Percentiles rank a stretch among this genome's conserved stretches.
phyloP scores from a whole-genome alignment of 331 rosid species.

The Acacia pycnantha region DNA sequence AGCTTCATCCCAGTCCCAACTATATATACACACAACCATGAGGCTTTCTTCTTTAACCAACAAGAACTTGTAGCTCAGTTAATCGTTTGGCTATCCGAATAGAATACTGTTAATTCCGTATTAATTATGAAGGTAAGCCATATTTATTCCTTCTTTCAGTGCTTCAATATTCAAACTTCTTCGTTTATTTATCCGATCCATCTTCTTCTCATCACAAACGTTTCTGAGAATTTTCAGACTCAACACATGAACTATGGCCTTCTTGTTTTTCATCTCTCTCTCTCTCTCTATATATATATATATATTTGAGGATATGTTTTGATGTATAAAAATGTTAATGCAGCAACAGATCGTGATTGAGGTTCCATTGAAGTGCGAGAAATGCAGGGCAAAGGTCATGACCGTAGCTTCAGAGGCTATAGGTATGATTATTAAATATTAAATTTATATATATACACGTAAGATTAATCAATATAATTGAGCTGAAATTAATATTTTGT shows the following conservation, averaged over 20 bases:
- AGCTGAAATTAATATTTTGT: background rate
- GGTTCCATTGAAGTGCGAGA: constrained; percentile 40
- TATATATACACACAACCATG: background rate
- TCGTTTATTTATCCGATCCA: background rate
- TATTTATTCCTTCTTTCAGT: background rate
- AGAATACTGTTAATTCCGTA: background rate
- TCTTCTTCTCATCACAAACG: background rate
- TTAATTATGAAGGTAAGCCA: background rate
- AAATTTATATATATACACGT: too few species aligned
- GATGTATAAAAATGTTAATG: background rate
- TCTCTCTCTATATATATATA: too few species aligned
- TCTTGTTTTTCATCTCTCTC: background rate
- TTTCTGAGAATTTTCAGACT: background rate
- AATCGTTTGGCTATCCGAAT: background rate
- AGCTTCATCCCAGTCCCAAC: too few species aligned
- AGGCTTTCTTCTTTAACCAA: background rate
- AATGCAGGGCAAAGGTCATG: constrained; percentile 44
- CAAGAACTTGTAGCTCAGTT: background rate
- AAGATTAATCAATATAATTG: background rate
- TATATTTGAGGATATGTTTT: background rate
- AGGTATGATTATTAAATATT: constrained; percentile 26
- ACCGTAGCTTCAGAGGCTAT: constrained; percentile 35
- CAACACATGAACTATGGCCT: background rate
- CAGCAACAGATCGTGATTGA: constrained; percentile 62
- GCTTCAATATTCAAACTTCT: background rate